Evolutionary conservation across 2,329 filamentous ascomycete genomes (phyloP), one percentile per base, ranked within the genome.

Genomic region (Paraconiothyrium brasiliense): DNA sequence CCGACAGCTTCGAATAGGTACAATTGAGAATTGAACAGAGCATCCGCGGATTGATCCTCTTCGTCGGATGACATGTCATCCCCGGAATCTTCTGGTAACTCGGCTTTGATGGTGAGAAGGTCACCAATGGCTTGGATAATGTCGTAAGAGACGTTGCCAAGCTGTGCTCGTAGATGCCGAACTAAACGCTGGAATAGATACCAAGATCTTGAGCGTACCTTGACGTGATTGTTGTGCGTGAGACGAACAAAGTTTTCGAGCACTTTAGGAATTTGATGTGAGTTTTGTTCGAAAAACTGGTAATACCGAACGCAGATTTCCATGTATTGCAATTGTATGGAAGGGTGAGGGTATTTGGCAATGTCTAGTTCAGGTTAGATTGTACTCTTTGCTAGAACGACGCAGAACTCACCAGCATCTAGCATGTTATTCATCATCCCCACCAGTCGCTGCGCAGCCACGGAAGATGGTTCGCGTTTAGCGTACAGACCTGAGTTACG

Each of bases 381-480:
- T 27, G 2, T 1, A n/a, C 35, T 55, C 30, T 7, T 27, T 30
- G 34, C 11, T 11, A 35, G 24, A 41, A 52, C 37, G 35, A 55
- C 20, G n/a, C 22, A 34, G 30, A 37, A 62, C 88, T 78, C 84
- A 94, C 92, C 90, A 67, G 93, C 97, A 77, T 95, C 90, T 58
- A 98, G 91, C 92, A 99, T 94, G 81, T 92, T 94, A 70, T 88
- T 86, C 92, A 99, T 97, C 92, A 99, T 97, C 62, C 90, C 90
- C 61, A 94, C 87, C 60, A 99, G 84, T 66, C 92, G 89, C 78
- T 94, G 91, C 6, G 92, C 89, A 51, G 94, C 93, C 47, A 90
- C 85, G 58, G 88, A 90, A 16, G 91, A 92, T 8, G 94, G 92
- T 71, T 91, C 89, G 66, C 90, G 92, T 82, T 97, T 98, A 59